A percentile compares a stretch with the other conserved stretches of the same genome.
Conservation (phyloP, 495 filamentous ascomycete genomes). For the Talaromyces adpressus region DNA sequence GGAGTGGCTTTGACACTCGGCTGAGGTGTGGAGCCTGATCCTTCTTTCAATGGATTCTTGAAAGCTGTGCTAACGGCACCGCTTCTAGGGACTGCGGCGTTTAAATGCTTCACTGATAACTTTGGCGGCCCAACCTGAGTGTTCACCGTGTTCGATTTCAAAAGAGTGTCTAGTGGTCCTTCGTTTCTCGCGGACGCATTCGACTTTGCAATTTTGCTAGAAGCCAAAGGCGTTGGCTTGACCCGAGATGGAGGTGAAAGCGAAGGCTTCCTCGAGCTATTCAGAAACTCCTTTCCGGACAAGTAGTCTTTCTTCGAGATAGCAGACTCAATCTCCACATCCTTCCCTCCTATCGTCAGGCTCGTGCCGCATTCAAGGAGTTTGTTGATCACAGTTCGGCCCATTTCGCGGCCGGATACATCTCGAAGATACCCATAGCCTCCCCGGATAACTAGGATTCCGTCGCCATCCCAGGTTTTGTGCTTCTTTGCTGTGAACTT, state of each 20-base stretch:
- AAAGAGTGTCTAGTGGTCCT: not conserved
- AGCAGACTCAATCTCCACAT: slow-evolving; percentile 63
- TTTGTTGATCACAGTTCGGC: slow-evolving; percentile 46
- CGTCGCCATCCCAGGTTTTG: slow-evolving; percentile 87
- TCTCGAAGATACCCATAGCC: slow-evolving; percentile 60
- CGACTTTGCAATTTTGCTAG: not conserved
- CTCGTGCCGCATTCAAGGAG: slow-evolving; percentile 54
- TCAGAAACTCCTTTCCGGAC: slow-evolving; percentile 47
- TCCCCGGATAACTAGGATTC: slow-evolving; percentile 49
- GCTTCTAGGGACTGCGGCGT: slow-evolving; percentile 18
- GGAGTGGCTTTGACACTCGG: slow-evolving; percentile 40
- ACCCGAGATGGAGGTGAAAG: slow-evolving; percentile 8
- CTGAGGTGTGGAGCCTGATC: slow-evolving; percentile 12
- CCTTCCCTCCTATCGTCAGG: slow-evolving; percentile 63
- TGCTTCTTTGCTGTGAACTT: slow-evolving; percentile 74
- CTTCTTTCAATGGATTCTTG: slow-evolving; percentile 54
- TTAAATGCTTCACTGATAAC: slow-evolving; percentile 12
- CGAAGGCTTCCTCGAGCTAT: slow-evolving; percentile 16
- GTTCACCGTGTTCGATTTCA: not conserved
- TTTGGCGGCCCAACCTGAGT: slow-evolving; percentile 12
- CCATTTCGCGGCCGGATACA: slow-evolving; percentile 60
- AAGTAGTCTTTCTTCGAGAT: slow-evolving; percentile 59
- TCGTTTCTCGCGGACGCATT: not conserved
- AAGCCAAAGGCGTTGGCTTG: not conserved
- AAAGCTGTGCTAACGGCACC: slow-evolving; percentile 32